Conservation (phyloP, 371 early-diverging fungal genomes). For the Mortierella sp. region DNA sequence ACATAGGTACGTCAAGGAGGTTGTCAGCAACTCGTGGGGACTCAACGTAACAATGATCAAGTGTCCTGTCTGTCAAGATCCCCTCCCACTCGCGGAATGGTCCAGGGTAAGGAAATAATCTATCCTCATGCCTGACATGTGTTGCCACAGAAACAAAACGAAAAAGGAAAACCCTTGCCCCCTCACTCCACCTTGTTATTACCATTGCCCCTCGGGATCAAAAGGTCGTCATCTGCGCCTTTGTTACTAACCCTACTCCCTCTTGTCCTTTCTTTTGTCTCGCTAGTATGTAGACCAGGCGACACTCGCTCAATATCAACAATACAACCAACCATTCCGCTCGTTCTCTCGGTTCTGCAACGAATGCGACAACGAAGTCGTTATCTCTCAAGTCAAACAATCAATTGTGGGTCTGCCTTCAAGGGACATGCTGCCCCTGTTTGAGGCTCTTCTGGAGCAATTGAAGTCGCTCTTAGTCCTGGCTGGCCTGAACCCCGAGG, state of each 20-base stretch:
- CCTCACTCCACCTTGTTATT: no score
- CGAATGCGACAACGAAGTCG: slow-evolving; percentile 70
- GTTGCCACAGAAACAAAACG: neutral
- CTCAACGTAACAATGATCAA: slow-evolving; percentile 73
- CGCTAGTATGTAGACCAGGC: slow-evolving; percentile 58
- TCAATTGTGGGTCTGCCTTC: slow-evolving; percentile 18
- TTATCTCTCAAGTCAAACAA: slow-evolving; percentile 53
- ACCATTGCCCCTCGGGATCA: neutral
- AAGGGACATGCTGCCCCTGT: slow-evolving; percentile 29
- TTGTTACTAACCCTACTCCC: neutral
- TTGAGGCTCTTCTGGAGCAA: slow-evolving; percentile 10
- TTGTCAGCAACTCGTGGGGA: slow-evolving; percentile 79
- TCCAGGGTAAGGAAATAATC: slow-evolving; percentile 56
- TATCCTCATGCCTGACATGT: neutral
- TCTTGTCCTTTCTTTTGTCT: slow-evolving; percentile 17
- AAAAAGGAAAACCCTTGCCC: no score
- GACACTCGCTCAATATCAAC: slow-evolving; percentile 65
- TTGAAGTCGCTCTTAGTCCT: slow-evolving; percentile 18
- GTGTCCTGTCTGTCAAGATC: slow-evolving; percentile 76
- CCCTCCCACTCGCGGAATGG: slow-evolving; percentile 73
- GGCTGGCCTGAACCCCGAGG: slow-evolving; percentile 21
- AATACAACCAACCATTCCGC: slow-evolving; percentile 75
- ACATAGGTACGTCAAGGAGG: slow-evolving; percentile 73
- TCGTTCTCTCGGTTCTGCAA: slow-evolving; percentile 73
- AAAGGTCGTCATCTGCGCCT: neutral